These are phyloP conservation scores for Pichia membranifaciens DNA, from an alignment of 805 yeast genomes.

Conservation along the genomic window DNA sequence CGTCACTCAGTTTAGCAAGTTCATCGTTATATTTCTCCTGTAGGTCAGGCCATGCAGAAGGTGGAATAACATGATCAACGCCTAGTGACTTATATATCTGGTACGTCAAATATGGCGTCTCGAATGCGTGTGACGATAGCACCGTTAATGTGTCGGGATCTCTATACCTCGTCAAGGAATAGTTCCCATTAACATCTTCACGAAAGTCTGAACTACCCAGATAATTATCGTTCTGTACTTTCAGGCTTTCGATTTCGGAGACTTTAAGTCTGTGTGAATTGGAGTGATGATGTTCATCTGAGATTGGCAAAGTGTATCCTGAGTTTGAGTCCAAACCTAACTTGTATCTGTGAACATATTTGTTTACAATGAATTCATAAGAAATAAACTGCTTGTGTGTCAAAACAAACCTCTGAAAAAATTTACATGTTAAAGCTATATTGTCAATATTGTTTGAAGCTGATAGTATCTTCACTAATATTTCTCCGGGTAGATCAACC, in stretches of 20 bases:
- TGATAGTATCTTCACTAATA: constrained; percentile 14
- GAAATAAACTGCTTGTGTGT: constrained; percentile 11
- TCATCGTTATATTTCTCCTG: constrained; percentile 3
- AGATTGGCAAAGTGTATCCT: background rate
- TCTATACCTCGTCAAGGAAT: constrained; percentile 8
- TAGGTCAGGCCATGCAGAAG: constrained; percentile 8
- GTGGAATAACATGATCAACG: constrained; percentile 11
- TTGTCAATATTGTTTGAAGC: constrained; percentile 10
- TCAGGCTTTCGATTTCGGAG: background rate
- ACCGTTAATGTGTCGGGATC: constrained; percentile 9
- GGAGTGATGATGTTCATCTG: constrained; percentile 12
- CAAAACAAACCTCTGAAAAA: constrained; percentile 12
- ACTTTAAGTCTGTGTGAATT: constrained; percentile 11
- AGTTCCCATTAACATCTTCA: background rate
- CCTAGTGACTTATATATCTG: constrained; percentile 7
- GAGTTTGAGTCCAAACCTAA: background rate
- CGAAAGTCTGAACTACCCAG: constrained; percentile 3
- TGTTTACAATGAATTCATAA: constrained; percentile 4
- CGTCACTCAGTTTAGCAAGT: background rate
- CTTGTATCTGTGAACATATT: constrained; percentile 2
- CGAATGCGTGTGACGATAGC: constrained; percentile 8
- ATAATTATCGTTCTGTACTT: background rate
- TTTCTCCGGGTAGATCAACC: constrained; percentile 14
- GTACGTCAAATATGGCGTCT: constrained; percentile 10
- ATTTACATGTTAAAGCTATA: constrained; percentile 5